Percentiles rank a stretch among this genome's conserved stretches.
These are phyloP conservation scores for Cryptosporidium canis DNA, from an alignment of 169 alveolate species.

Conservation along the genomic window DNA sequence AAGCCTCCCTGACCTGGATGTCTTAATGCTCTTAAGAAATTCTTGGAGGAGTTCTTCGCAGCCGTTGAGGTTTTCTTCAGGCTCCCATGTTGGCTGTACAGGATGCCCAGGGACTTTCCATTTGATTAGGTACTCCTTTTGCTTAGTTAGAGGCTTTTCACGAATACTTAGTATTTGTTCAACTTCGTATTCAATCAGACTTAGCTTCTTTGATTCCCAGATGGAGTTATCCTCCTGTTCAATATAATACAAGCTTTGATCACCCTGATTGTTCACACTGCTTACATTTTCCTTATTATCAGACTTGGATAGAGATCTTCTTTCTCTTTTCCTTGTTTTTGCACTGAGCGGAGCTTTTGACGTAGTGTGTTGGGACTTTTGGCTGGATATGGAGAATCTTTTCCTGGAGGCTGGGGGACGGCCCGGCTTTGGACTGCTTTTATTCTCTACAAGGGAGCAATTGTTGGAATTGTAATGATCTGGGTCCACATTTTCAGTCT, in stretches of 20 bases:
- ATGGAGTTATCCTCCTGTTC: background rate
- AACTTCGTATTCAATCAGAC: slow-evolving; percentile 66
- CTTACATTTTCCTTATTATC: slow-evolving; percentile 11
- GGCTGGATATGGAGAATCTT: background rate
- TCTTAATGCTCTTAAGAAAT: slow-evolving; percentile 29
- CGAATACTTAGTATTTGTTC: slow-evolving; percentile 63
- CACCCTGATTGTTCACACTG: background rate
- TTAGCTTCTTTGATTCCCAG: slow-evolving; percentile 34
- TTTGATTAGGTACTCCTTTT: slow-evolving; percentile 50
- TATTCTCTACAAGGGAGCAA: background rate
- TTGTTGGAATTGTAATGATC: background rate
- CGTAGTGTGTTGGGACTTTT: background rate
- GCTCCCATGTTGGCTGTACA: slow-evolving; percentile 73
- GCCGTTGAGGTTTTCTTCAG: slow-evolving; percentile 64
- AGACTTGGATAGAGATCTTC: background rate
- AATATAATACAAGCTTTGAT: background rate
- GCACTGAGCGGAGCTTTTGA: background rate
- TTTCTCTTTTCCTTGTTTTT: slow-evolving; percentile 43
- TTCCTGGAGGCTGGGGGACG: background rate
- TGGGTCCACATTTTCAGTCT: background rate
- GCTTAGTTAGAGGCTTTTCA: slow-evolving; percentile 63
- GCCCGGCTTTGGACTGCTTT: background rate
- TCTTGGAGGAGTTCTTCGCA: slow-evolving; percentile 63
- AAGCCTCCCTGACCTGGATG: slow-evolving; percentile 70
- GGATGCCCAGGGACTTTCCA: slow-evolving; percentile 72